phyloP scores from a whole-genome alignment of 805 yeast species.

The Candida morakotiae region DNA sequence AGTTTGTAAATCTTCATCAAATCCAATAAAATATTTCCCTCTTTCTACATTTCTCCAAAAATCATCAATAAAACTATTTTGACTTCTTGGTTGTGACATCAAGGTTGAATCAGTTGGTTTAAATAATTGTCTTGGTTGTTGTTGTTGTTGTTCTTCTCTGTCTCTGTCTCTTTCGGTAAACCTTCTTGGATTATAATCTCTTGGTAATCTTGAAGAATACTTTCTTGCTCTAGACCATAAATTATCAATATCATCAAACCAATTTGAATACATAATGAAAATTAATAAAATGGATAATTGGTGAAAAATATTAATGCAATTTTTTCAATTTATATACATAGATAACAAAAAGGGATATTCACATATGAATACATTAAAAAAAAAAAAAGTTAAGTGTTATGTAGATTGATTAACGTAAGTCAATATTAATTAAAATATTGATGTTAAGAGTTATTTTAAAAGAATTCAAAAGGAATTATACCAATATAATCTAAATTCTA shows the following conservation, averaged over 20 bases:
- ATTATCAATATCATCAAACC: constrained; percentile 10
- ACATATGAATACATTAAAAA: too few species aligned
- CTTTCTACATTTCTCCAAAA: constrained; percentile 8
- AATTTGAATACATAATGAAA: constrained; percentile 1
- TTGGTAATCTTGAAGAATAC: constrained; percentile 6
- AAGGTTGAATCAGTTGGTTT: not conserved
- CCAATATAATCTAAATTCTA: too few species aligned
- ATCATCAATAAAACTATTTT: constrained; percentile 5
- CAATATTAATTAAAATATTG: too few species aligned
- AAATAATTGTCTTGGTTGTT: not conserved
- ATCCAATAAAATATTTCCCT: constrained; percentile 9
- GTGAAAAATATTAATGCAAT: too few species aligned
- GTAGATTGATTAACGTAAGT: too few species aligned
- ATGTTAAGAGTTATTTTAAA: too few species aligned
- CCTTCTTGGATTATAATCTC: constrained; percentile 6
- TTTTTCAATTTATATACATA: too few species aligned
- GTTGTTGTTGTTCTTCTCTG: not conserved
- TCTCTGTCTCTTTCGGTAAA: constrained; percentile 1
- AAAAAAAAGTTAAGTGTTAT: too few species aligned
- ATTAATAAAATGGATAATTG: too few species aligned
- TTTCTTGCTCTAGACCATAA: constrained; percentile 11
- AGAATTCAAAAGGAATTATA: too few species aligned
- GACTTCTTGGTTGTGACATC: not conserved
- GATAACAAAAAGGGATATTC: too few species aligned
- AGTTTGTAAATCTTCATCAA: constrained; percentile 17